A percentile compares a stretch with the other conserved stretches of the same genome.
Conservation (phyloP, 2,329 filamentous ascomycete genomes). For the Cercospora sojina region DNA sequence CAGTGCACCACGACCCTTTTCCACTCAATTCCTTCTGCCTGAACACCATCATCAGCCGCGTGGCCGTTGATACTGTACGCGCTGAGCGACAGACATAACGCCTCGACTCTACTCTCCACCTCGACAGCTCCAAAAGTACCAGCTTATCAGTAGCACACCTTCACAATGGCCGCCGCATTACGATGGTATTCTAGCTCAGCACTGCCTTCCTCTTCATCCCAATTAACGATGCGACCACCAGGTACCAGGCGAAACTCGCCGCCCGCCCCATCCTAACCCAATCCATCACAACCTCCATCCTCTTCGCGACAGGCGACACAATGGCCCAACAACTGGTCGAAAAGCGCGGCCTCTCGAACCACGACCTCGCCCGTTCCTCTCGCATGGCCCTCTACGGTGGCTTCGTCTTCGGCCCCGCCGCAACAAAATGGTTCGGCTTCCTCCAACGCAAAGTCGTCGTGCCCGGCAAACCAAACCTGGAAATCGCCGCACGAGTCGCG, state of each 20-base stretch:
- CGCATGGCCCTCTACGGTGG: slow-evolving; percentile 82
- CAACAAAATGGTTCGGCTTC: slow-evolving; percentile 82
- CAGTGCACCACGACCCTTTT: not conserved
- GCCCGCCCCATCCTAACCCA: slow-evolving; percentile 84
- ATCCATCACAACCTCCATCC: slow-evolving; percentile 82
- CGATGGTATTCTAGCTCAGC: slow-evolving; percentile 41
- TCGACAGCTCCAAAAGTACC: not conserved
- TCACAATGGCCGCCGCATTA: slow-evolving; percentile 39
- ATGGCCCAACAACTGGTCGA: slow-evolving; percentile 91
- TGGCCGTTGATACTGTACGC: not conserved
- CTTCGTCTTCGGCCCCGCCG: slow-evolving; percentile 79
- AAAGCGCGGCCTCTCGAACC: slow-evolving; percentile 70
- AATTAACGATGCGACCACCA: slow-evolving; percentile 31
- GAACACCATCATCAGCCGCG: not conserved
- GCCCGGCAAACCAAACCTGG: slow-evolving; percentile 61
- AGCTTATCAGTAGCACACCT: not conserved
- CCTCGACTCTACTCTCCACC: not conserved
- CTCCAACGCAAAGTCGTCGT: slow-evolving; percentile 68
- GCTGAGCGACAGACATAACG: not conserved
- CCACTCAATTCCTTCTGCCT: not conserved
- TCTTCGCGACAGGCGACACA: slow-evolving; percentile 89
- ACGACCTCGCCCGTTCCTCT: slow-evolving; percentile 67
- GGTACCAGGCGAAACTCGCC: slow-evolving; percentile 84
- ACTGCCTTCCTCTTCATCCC: not conserved
- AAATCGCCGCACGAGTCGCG: slow-evolving; percentile 74